Evolutionary conservation across 148 eudicot genomes (phyloP).

Genomic region (Amaranthus cruentus): DNA sequence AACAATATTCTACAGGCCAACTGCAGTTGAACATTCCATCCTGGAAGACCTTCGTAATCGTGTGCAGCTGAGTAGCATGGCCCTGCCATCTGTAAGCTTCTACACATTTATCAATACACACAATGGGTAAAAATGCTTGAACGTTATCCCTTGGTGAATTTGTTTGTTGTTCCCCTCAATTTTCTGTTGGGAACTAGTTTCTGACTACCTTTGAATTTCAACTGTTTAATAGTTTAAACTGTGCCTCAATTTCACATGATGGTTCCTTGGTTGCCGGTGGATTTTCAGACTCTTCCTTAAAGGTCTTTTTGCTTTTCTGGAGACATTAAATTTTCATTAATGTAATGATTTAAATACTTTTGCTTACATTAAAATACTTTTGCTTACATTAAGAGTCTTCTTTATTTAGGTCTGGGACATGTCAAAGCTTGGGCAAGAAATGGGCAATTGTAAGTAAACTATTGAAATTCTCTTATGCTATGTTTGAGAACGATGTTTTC

Average conservation of each 20-base stretch:
- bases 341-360: background rate
- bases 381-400: slow-evolving; percentile 12
- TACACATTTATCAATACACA: slow-evolving; percentile 91
- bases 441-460: slow-evolving; percentile 48
- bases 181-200: background rate
- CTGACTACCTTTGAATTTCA: slow-evolving; percentile 15
- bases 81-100: slow-evolving; percentile 91
- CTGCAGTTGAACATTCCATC: slow-evolving; percentile 85
- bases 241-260: slow-evolving; percentile 91
- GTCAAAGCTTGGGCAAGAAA: slow-evolving; percentile 84
- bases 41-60: slow-evolving; percentile 93
- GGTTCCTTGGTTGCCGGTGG: slow-evolving; percentile 99
- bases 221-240: slow-evolving; percentile 56
- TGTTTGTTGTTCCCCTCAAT: background rate
- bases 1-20: slow-evolving; percentile 34
- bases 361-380: background rate
- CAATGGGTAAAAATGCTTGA: slow-evolving; percentile 50
- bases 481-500: too few relatives aligned
- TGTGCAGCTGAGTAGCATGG: slow-evolving; percentile 75
- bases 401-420: slow-evolving; percentile 85
- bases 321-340: background rate
- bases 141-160: slow-evolving; percentile 1
- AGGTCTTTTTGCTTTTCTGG: slow-evolving; percentile 38
- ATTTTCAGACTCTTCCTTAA: slow-evolving; percentile 91
- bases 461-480: background rate